These are phyloP conservation scores for Carex pumila DNA, from an alignment of 176 grass and related monocot genomes.

Conservation along the genomic window DNA sequence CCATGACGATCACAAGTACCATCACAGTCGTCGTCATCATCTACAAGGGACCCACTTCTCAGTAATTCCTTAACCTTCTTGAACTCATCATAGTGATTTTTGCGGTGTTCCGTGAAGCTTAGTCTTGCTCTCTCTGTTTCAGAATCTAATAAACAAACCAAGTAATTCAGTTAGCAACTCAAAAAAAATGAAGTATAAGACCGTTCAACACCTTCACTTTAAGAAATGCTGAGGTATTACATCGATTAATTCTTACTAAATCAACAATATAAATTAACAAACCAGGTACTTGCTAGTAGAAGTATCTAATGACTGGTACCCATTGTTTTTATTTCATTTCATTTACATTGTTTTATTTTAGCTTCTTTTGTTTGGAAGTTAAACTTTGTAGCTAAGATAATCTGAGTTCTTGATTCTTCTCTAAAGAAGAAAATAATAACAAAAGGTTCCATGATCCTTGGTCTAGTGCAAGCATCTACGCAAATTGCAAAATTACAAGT, in stretches of 20 bases:
- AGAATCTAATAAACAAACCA: slow-evolving; percentile 27
- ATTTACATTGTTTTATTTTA: not conserved
- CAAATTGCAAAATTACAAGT: not conserved
- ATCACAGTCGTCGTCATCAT: slow-evolving; percentile 35
- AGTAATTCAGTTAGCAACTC: not conserved
- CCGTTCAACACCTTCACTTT: not conserved
- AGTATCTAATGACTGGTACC: not conserved
- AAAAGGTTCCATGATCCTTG: not conserved
- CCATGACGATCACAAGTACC: not conserved
- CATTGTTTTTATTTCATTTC: not conserved
- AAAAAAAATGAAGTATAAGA: not conserved
- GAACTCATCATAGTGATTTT: slow-evolving; percentile 72
- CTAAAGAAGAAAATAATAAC: not conserved
- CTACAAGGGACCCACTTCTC: slow-evolving; percentile 44
- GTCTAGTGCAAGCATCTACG: not conserved
- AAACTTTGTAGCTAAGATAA: not conserved
- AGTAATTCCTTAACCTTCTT: slow-evolving; percentile 66
- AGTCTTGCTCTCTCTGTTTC: slow-evolving; percentile 27
- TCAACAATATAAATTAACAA: not conserved
- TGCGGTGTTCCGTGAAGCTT: slow-evolving; percentile 75
- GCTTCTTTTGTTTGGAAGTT: not conserved
- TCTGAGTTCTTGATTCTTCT: not conserved
- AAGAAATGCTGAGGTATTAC: not conserved
- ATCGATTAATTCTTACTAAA: not conserved
- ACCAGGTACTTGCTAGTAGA: not conserved